Base-by-base conservation (phyloP, 768 basidiomycete genomes). In the Terana coerulea region DNA sequence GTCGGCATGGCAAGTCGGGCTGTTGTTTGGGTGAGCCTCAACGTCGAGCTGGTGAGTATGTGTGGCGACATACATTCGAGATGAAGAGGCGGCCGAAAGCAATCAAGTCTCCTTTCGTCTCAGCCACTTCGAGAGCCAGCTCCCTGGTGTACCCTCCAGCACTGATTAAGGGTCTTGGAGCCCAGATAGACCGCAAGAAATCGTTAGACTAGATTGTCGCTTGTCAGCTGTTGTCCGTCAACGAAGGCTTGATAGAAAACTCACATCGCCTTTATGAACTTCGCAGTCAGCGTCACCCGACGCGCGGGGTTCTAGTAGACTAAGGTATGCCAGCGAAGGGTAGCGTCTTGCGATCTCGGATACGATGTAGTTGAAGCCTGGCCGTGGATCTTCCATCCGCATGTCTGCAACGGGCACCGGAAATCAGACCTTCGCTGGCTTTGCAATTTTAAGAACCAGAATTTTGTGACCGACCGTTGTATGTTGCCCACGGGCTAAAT, bases 341-440 rank as follows among this genome's bases (percentile, higher is more conserved):
- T 74, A 69, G 8, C 52, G 51, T 17, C 62, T 47, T 24, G 64
- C 66, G 22, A 86, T 52, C 37, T 72, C 47, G 5, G 65, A 47
- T 21, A 78, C 71, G 28, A 84, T 56, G 61, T 83, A 72, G 0
- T 69, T 56, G 67, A 80, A 86, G 7, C 77, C 77, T 0, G 80
- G 77, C 3, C 73, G 64, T 0, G 81, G 81, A 51, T 84, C 72
- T 3, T 60, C 55, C 77, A 80, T 78, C 8, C 69, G 62, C 78
- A 84, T 79, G 8, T 39, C 61, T 56, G 25, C 4, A 8, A 34
- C 7, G 22, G 15, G 14, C 2, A 19, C 29, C 26, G 28, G 21
- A 5, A 28, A 19, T 28, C 19, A 9, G 5, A 45, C 14, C 6
- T 8, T 12, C 24, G 12, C 26, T 15, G 12, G 34, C 3, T 35